Evolutionary conservation across 176 grass and related monocot genomes (phyloP).

Genomic region (Carex littledalei): DNA sequence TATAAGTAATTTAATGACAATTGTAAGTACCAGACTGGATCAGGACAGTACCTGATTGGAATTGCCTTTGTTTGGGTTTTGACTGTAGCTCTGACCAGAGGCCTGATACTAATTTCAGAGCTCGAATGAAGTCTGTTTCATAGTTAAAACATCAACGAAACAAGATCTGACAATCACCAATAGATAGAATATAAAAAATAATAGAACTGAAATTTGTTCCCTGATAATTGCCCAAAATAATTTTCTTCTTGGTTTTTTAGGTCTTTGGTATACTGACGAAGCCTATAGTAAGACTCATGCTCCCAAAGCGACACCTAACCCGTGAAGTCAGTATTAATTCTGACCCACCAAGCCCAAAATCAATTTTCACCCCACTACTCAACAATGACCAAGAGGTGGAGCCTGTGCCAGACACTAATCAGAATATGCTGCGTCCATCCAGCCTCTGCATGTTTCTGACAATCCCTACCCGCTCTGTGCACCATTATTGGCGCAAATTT

Average conservation of each 20-base stretch:
- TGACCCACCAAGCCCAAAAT: slow-evolving; percentile 65
- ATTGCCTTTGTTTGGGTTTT: neutral
- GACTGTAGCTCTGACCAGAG: neutral
- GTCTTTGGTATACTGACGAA: slow-evolving; percentile 92
- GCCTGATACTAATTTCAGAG: neutral
- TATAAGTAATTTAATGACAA: neutral
- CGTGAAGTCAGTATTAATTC: slow-evolving; percentile 47
- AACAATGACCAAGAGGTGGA: slow-evolving; percentile 26
- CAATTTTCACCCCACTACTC: slow-evolving; percentile 47
- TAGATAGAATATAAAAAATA: neutral
- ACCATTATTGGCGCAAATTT: slow-evolving; percentile 86
- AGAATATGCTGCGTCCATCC: slow-evolving; percentile 39
- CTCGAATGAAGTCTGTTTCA: neutral
- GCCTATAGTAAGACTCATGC: slow-evolving; percentile 56
- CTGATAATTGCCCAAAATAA: neutral
- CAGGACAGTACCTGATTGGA: neutral
- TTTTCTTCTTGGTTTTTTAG: slow-evolving; percentile 22
- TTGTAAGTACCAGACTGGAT: neutral
- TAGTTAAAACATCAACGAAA: neutral
- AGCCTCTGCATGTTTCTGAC: slow-evolving; percentile 63
- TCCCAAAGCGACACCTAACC: slow-evolving; percentile 41
- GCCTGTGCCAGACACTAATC: neutral
- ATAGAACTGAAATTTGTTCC: neutral
- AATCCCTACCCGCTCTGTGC: slow-evolving; percentile 53
- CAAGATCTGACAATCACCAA: neutral